phyloP scores from a whole-genome alignment of 345 rosid species.

The Moricandia moricandioides region DNA sequence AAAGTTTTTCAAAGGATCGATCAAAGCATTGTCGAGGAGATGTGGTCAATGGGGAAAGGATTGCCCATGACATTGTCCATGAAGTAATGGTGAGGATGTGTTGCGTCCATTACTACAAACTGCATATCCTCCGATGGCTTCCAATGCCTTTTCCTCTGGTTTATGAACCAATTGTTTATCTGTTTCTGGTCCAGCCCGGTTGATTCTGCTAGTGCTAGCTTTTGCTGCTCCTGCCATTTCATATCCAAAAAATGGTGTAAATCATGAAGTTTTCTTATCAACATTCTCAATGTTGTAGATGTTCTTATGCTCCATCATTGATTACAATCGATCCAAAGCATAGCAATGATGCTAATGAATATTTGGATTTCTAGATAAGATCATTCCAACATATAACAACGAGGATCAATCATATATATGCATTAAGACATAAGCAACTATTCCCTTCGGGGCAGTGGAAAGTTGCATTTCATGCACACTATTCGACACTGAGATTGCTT shows the following conservation, averaged over 20 bases:
- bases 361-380: neutral
- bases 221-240: slow-evolving; percentile 78
- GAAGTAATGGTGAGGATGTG: slow-evolving; percentile 69
- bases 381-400: neutral
- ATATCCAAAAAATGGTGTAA: neutral
- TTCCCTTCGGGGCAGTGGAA: neutral
- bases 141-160: slow-evolving; percentile 99
- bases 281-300: neutral
- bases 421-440: neutral
- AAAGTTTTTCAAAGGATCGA: neutral
- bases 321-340: neutral
- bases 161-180: slow-evolving; percentile 98
- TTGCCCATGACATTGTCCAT: slow-evolving; percentile 73
- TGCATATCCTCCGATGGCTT: slow-evolving; percentile 97
- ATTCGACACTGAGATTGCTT: neutral
- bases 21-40: slow-evolving; percentile 56
- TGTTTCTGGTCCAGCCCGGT: slow-evolving; percentile 96
- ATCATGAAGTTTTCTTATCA: neutral
- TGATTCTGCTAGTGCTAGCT: slow-evolving; percentile 79
- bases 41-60: slow-evolving; percentile 74
- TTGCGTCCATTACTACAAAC: slow-evolving; percentile 81
- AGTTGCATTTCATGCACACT: neutral
- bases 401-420: neutral
- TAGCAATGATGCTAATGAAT: neutral
- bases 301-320: neutral